A percentile compares a stretch with the other conserved stretches of the same genome.
Evolutionary conservation across 805 yeast genomes (phyloP).

Genomic region (Hagleromyces aurorensis): DNA sequence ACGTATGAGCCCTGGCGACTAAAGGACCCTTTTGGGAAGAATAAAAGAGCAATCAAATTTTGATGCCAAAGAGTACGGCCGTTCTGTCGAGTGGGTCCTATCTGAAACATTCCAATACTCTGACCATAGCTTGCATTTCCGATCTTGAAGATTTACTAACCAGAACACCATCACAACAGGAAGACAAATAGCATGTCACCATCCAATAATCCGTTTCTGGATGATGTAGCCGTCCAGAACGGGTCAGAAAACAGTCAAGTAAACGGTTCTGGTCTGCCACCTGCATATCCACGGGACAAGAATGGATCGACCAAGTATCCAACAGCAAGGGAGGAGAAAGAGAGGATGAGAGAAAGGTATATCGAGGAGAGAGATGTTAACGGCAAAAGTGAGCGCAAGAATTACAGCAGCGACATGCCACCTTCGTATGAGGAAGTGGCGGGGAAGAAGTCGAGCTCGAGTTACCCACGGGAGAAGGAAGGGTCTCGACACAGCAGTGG

Average conservation of each 20-base stretch:
- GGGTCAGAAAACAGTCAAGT: slow-evolving; percentile 19
- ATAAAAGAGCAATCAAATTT: too few relatives aligned
- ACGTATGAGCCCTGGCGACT: too few relatives aligned
- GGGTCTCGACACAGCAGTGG: slow-evolving; percentile 17
- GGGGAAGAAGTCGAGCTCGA: slow-evolving; percentile 36
- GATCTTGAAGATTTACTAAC: too few relatives aligned
- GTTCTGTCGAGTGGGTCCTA: too few relatives aligned
- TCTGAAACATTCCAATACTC: too few relatives aligned
- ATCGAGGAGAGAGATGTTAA: slow-evolving; percentile 21
- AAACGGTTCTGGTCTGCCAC: slow-evolving; percentile 4
- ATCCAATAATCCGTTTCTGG: slow-evolving; percentile 30
- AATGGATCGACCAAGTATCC: slow-evolving; percentile 28
- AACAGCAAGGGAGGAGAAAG: slow-evolving; percentile 28
- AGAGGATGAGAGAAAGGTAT: slow-evolving; percentile 28
- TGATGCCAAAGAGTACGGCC: too few relatives aligned
- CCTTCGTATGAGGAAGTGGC: slow-evolving; percentile 70
- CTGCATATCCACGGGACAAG: slow-evolving; percentile 4
- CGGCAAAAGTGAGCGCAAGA: slow-evolving; percentile 7
- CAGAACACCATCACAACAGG: too few relatives aligned
- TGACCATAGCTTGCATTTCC: too few relatives aligned
- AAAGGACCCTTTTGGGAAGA: too few relatives aligned
- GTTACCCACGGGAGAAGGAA: slow-evolving; percentile 49
- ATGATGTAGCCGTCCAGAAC: slow-evolving; percentile 21
- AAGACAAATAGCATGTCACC: slow-evolving; percentile 15
- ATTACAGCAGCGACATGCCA: slow-evolving; percentile 33